A percentile compares a stretch with the other conserved stretches of the same genome.
Evolutionary conservation across 768 basidiomycete species (phyloP).

Genomic region (Saitozyma podzolica): DNA sequence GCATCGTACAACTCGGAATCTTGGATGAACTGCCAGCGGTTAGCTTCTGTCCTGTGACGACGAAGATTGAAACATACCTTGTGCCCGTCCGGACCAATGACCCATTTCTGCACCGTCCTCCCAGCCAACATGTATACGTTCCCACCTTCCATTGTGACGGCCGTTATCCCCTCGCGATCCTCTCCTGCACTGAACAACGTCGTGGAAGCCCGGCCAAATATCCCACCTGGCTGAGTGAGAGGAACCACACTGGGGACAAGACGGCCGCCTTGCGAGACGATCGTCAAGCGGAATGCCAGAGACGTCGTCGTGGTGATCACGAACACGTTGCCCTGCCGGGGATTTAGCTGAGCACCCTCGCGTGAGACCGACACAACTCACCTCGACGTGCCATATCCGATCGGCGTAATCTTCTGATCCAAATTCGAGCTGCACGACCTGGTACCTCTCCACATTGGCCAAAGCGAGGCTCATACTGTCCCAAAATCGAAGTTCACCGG

Average conservation of each 20-base stretch:
- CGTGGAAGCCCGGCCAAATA: conserved; percentile 47
- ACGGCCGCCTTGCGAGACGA: conserved; percentile 44
- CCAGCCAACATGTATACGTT: conserved; percentile 21
- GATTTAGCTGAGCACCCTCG: not conserved
- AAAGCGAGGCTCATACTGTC: conserved; percentile 63
- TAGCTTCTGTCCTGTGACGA: not conserved
- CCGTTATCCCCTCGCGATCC: conserved; percentile 26
- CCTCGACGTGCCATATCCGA: conserved; percentile 32
- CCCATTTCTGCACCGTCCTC: conserved; percentile 31
- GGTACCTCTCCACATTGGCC: conserved; percentile 50
- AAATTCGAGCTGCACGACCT: conserved; percentile 29
- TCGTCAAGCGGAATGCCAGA: conserved; percentile 38
- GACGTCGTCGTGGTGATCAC: conserved; percentile 45
- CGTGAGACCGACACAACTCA: conserved; percentile 11
- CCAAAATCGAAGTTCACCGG: conserved; percentile 81
- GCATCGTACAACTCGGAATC: conserved; percentile 40
- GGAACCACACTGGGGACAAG: conserved; percentile 29
- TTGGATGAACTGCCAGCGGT: conserved; percentile 24
- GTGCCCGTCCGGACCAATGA: conserved; percentile 22
- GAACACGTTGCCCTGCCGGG: conserved; percentile 36
- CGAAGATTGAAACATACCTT: conserved; percentile 15
- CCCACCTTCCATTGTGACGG: conserved; percentile 29
- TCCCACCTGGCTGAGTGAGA: conserved; percentile 40
- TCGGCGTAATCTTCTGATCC: conserved; percentile 43
- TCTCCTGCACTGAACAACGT: conserved; percentile 36